phyloP scores from a whole-genome alignment of 148 eudicot genomes.

The Beta vulgaris region DNA sequence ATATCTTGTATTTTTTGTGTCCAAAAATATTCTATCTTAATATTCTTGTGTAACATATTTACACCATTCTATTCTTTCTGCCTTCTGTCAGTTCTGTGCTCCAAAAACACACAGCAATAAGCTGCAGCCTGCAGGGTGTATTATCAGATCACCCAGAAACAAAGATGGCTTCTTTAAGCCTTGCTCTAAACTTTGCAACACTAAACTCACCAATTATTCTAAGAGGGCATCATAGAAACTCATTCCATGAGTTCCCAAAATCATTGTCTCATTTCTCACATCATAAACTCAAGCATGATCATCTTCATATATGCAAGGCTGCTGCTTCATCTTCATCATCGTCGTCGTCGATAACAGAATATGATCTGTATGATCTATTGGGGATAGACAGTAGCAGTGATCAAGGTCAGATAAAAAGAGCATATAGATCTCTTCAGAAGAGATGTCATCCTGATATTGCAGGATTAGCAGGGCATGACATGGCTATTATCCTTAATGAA shows the following conservation, averaged over 20 bases:
- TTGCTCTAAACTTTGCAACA: conserved; percentile 24
- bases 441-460: conserved; percentile 94
- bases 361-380: conserved; percentile 76
- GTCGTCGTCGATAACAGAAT: conserved; percentile 42
- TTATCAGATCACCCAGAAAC: not conserved
- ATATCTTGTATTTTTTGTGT: conserved; percentile 1
- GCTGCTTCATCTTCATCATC: conserved; percentile 21
- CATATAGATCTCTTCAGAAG: conserved; percentile 76
- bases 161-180: conserved; percentile 20
- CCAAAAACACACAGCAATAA: not conserved
- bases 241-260: not conserved
- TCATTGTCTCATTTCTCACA: not conserved
- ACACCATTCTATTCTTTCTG: not conserved
- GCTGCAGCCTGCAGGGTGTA: not conserved
- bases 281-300: not conserved
- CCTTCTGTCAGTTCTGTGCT: not conserved
- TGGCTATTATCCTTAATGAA: conserved; percentile 90
- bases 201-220: conserved; percentile 2
- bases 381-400: conserved; percentile 70
- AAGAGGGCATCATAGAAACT: not conserved
- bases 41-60: not conserved
- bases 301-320: conserved; percentile 35
- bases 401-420: conserved; percentile 53
- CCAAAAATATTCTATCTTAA: conserved; percentile 15
- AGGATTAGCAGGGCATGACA: conserved; percentile 76